Evolutionary conservation across 345 rosid genomes (phyloP).

Genomic region (Melaleuca alternifolia): DNA sequence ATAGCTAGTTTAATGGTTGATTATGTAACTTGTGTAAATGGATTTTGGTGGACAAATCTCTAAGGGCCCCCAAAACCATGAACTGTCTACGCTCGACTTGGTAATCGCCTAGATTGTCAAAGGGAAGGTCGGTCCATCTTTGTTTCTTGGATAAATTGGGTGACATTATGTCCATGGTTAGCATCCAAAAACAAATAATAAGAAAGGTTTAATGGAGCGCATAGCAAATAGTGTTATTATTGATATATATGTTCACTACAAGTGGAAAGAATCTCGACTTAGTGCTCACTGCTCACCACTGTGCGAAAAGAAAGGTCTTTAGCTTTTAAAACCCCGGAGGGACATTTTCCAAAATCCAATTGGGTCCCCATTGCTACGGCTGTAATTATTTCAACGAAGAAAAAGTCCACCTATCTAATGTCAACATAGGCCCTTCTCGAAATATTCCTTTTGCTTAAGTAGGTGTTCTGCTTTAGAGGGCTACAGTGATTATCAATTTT

Average conservation of each 20-base stretch:
- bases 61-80: background rate
- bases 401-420: background rate
- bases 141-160: background rate
- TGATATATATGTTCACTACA: background rate
- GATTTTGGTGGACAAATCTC: background rate
- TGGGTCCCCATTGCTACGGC: background rate
- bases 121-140: background rate
- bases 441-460: background rate
- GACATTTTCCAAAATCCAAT: background rate
- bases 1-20: background rate
- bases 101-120: background rate
- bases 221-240: background rate
- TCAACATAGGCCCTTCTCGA: background rate
- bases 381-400: background rate
- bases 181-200: background rate
- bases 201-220: background rate
- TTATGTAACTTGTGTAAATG: background rate
- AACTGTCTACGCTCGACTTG: background rate
- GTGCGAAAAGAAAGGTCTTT: constrained; percentile 37
- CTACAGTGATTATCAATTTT: background rate
- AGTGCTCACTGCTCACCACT: background rate
- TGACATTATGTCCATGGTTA: background rate
- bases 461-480: background rate
- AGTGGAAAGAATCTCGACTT: constrained; percentile 11
- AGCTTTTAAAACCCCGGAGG: constrained; percentile 19